A percentile compares a stretch with the other conserved stretches of the same genome.
phyloP scores from a whole-genome alignment of 2,329 filamentous ascomycete species.

The Fusarium sp. region DNA sequence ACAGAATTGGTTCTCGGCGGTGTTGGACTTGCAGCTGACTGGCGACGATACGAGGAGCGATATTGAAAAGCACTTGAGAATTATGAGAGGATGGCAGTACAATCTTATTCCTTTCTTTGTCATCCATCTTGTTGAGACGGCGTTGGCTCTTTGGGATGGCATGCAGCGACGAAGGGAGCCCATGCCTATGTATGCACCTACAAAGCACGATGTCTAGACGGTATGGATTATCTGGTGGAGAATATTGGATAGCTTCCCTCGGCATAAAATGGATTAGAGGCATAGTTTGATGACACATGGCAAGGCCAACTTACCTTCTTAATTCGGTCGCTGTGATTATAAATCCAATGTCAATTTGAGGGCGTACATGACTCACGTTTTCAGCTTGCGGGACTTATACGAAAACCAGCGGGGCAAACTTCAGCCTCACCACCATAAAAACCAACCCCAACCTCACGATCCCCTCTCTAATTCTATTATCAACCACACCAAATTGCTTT shows the following conservation, averaged over 20 bases:
- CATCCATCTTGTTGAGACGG: slow-evolving; percentile 42
- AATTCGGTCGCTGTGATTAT: slow-evolving; percentile 12
- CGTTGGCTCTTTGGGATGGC: slow-evolving; percentile 40
- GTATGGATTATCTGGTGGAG: background rate
- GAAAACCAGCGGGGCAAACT: slow-evolving; percentile 1
- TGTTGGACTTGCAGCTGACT: slow-evolving; percentile 40
- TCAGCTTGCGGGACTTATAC: background rate
- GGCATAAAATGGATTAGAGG: slow-evolving; percentile 1
- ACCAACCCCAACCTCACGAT: background rate
- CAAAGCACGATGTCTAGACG: slow-evolving; percentile 14
- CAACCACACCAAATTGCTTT: background rate
- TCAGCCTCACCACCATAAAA: slow-evolving; percentile 18
- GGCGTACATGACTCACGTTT: slow-evolving; percentile 28
- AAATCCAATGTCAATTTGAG: slow-evolving; percentile 11
- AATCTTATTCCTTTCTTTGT: slow-evolving; percentile 48
- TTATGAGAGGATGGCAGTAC: slow-evolving; percentile 47
- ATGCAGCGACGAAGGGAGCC: slow-evolving; percentile 22
- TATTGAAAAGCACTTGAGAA: slow-evolving; percentile 38
- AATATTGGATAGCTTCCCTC: background rate
- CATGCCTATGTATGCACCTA: background rate
- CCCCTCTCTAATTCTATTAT: background rate
- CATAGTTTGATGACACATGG: background rate
- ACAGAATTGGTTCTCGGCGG: slow-evolving; percentile 45
- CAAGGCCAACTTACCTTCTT: background rate
- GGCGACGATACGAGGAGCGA: slow-evolving; percentile 25